These are phyloP conservation scores for Cladosporium sp. DNA, from an alignment of 2,329 filamentous ascomycete species.

Conservation along the genomic window DNA sequence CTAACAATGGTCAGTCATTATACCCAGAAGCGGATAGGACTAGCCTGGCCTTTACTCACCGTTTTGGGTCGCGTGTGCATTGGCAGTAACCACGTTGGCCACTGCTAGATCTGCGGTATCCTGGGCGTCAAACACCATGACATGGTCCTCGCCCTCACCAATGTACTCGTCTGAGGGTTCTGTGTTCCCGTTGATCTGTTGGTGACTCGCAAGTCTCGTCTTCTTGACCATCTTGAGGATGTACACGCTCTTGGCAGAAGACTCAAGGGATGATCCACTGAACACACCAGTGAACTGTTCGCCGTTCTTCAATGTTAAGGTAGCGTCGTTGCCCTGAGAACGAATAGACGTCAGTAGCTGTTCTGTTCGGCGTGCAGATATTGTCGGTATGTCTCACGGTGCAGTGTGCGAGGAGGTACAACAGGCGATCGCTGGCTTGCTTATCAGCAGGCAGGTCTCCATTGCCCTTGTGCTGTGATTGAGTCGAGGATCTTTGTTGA, in stretches of 20 bases:
- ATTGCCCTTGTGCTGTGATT: constrained; percentile 30
- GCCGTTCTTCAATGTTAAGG: constrained; percentile 59
- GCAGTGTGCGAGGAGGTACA: constrained; percentile 60
- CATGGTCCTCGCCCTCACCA: constrained; percentile 49
- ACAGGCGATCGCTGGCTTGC: constrained; percentile 60
- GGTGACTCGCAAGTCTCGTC: constrained; percentile 41
- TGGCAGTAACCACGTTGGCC: constrained; percentile 54
- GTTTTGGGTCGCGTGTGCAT: constrained; percentile 56
- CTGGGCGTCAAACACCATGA: constrained; percentile 62
- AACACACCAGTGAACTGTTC: constrained; percentile 63
- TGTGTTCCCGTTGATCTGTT: constrained; percentile 48
- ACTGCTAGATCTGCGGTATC: constrained; percentile 60
- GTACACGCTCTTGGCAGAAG: constrained; percentile 53
- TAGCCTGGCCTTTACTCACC: constrained; percentile 45
- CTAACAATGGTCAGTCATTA: constrained; percentile 46
- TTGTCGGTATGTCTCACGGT: constrained; percentile 44
- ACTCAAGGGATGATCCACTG: constrained; percentile 55
- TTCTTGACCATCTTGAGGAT: constrained; percentile 67
- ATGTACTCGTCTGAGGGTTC: constrained; percentile 45
- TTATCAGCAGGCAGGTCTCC: constrained; percentile 56
- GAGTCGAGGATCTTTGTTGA: constrained; percentile 25
- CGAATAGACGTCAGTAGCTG: constrained; percentile 18
- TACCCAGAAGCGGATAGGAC: not conserved
- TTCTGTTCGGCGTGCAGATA: not conserved
- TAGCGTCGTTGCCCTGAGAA: constrained; percentile 56